Evolutionary conservation across 1,284 basidiomycete genomes (phyloP).

Genomic region (Pseudozyma hubeiensis): DNA sequence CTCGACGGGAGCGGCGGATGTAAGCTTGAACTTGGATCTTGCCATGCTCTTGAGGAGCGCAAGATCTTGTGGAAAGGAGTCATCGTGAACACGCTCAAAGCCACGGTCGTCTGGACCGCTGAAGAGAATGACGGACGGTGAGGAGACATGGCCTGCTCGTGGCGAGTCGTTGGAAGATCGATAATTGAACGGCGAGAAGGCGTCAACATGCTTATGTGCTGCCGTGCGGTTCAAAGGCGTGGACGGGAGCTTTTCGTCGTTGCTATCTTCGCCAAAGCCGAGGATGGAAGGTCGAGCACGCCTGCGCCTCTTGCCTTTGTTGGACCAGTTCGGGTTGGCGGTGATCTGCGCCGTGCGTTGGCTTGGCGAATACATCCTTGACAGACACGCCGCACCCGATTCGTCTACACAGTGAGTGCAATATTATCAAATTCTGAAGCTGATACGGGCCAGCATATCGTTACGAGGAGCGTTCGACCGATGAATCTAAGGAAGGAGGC

Average conservation of each 20-base stretch:
- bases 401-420: too few relatives aligned
- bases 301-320: neutral
- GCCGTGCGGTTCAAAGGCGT: constrained; percentile 27
- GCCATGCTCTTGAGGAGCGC: constrained; percentile 24
- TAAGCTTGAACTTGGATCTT: constrained; percentile 38
- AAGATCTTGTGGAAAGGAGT: constrained; percentile 28
- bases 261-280: neutral
- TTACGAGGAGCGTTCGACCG: too few relatives aligned
- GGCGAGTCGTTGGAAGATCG: constrained; percentile 24
- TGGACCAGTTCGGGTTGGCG: neutral
- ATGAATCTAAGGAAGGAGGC: too few relatives aligned
- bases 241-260: constrained; percentile 5
- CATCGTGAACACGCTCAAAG: constrained; percentile 45
- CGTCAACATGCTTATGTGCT: constrained; percentile 3
- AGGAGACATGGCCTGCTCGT: constrained; percentile 11
- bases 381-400: too few relatives aligned
- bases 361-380: constrained; percentile 2
- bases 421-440: too few relatives aligned
- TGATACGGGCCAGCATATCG: too few relatives aligned
- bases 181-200: constrained; percentile 30
- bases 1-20: constrained; percentile 21
- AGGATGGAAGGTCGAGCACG: constrained; percentile 4
- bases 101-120: constrained; percentile 28
- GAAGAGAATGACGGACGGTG: constrained; percentile 41
- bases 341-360: constrained; percentile 2